These are phyloP conservation scores for Pseudogymnoascus sp. DNA, from an alignment of 2,329 filamentous ascomycete genomes.

Conservation along the genomic window DNA sequence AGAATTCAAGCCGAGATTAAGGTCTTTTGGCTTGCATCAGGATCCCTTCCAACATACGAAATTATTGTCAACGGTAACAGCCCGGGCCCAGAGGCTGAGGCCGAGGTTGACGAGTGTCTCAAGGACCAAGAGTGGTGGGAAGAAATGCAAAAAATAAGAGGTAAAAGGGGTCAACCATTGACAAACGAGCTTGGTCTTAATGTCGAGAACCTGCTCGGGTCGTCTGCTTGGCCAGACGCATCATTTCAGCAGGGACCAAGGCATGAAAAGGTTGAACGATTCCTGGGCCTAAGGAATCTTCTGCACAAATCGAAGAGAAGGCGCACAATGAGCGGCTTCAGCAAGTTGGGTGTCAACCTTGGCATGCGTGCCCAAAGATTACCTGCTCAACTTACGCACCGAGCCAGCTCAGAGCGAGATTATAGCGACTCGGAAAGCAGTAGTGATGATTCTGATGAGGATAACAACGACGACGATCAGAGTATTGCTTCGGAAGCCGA, in stretches of 20 bases:
- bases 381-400: conserved; percentile 29
- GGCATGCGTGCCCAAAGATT: conserved; percentile 71
- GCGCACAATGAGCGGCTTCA: conserved; percentile 24
- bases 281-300: conserved; percentile 52
- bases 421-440: conserved; percentile 34
- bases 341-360: conserved; percentile 54
- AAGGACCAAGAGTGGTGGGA: conserved; percentile 76
- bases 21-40: conserved; percentile 75
- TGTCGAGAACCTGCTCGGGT: conserved; percentile 34
- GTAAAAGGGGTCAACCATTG: conserved; percentile 22
- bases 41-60: conserved; percentile 63
- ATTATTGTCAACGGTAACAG: conserved; percentile 65
- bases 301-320: conserved; percentile 46
- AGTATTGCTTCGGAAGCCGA: conserved; percentile 36
- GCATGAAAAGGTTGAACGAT: conserved; percentile 34
- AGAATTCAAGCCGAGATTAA: conserved; percentile 71
- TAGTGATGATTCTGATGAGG: conserved; percentile 29
- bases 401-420: conserved; percentile 36
- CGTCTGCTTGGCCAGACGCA: conserved; percentile 41
- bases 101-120: conserved; percentile 56
- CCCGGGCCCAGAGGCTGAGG: conserved; percentile 45
- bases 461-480: conserved; percentile 25
- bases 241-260: conserved; percentile 42
- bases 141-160: conserved; percentile 53
- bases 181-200: conserved; percentile 36